Base-by-base conservation (phyloP, 1,284 basidiomycete genomes). In the Cutaneotrichosporon sp. region DNA sequence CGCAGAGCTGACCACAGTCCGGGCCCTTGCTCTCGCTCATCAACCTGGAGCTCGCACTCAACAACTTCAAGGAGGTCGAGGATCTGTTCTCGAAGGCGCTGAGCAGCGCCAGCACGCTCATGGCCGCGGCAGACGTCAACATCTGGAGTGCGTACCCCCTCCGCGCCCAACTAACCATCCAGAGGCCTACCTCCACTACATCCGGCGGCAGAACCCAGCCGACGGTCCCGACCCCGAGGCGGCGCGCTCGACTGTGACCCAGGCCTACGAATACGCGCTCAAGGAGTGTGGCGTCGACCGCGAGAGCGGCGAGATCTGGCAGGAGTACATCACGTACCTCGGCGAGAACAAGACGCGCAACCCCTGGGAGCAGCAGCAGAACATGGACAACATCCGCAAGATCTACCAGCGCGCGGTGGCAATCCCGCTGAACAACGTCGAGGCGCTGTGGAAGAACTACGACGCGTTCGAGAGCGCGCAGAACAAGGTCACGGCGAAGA, bases 401-500 rank as follows among this genome's bases (percentile, higher is more conserved):
- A 87, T 92, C 4, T 97, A 95, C 79, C 93, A 97, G 72, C 87
- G 92, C 54, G 95, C 92, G 0, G 90, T 98, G 33, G 90, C 92
- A 70, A 92, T 97, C 24, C 97, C 97, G 0, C 84, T 98, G 68
- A 89, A 93, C 77, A 95, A 94, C 72, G 87, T 99, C 69, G 95
- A 98, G 79, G 83, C 84, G 46, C 84, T 99, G 46, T 99, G 97
- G 97, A 88, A 91, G 73, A 92, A 97, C 58, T 91, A 95, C 69
- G 95, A 98, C 77, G 83, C 89, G 0, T 99, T 97, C 73, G 97
- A 99, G 79, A 94, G 87, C 63, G 85, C 85, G 45, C 82, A 97
- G 69, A 98, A 95, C 82, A 90, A 90, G 75, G 89, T 93, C 67
- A 97, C 93, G 83, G 94, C 95, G 16, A 98, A 98, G 78, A 97